These are phyloP conservation scores for Grifola frondosa DNA, from an alignment of 1,284 basidiomycete genomes.

Conservation along the genomic window DNA sequence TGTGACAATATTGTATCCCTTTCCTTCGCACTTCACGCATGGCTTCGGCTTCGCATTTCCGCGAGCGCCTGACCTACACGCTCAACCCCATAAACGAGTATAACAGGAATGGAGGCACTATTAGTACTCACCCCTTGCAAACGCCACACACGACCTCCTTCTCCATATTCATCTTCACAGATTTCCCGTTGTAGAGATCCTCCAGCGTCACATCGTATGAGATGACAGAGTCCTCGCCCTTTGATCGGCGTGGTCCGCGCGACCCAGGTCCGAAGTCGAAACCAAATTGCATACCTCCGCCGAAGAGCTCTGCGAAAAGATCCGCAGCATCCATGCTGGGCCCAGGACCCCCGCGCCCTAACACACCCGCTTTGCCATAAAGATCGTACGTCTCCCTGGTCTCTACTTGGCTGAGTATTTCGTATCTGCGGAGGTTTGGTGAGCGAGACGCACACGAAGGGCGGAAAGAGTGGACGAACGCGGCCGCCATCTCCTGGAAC, in stretches of 20 bases:
- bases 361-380: conserved; percentile 72
- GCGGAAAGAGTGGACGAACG: conserved; percentile 50
- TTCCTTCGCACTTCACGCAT: conserved; percentile 84
- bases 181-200: conserved; percentile 91
- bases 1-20: conserved; percentile 70
- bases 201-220: conserved; percentile 87
- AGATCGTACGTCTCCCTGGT: conserved; percentile 80
- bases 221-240: conserved; percentile 74
- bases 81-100: conserved; percentile 2
- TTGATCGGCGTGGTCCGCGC: conserved; percentile 43
- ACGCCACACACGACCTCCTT: conserved; percentile 77
- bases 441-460: conserved; percentile 2
- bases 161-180: conserved; percentile 87
- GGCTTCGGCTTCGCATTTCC: conserved; percentile 78
- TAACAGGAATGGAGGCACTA: not conserved
- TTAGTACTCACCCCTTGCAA: conserved; percentile 73
- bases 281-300: conserved; percentile 45
- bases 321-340: conserved; percentile 64
- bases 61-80: conserved; percentile 72
- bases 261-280: conserved; percentile 55
- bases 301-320: conserved; percentile 81
- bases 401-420: conserved; percentile 79
- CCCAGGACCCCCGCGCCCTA: conserved; percentile 41
- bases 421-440: conserved; percentile 59
- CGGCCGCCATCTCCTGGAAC: conserved; percentile 87